Evolutionary conservation across 2,329 filamentous ascomycete genomes (phyloP), one percentile per base, ranked within the genome.

Genomic region (Rugonectria rugulosa): DNA sequence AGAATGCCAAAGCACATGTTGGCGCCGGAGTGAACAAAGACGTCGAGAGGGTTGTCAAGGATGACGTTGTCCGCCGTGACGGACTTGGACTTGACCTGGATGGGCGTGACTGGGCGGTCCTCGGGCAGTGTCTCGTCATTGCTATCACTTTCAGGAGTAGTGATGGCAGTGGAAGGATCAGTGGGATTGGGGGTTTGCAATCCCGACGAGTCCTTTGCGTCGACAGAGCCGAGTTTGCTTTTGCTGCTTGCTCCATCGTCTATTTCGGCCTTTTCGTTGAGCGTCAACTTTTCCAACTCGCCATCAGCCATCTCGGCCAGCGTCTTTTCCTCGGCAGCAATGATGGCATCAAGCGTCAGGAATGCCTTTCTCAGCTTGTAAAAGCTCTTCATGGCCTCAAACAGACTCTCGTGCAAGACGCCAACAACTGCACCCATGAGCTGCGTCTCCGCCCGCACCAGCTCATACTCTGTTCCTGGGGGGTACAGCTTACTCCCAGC

Each of bases 281-380:
- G 57, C 6, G 27, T 38, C 19, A 36, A 53, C 34, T 55, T 51
- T 1, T 43, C 26, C 37, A 46, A 53, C 6, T 52, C 40, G 3
- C 37, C 32, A n/a, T 43, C 49, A 6, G 59, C 45, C 19, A 49
- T 57, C 2, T 47, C 48, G 0, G 66, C 65, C 5, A 79, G 50
- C 0, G 69, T 70, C 57, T 82, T 85, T 20, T 82, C 82, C 74
- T 97, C 93, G 27, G 88, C 84, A 57, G 89, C 83, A 69, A 93
- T 81, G 51, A 99, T 90, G 9, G 81, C 82, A 67, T 97, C 90
- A 4, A 99, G 79, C 0, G 92, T 89, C 32, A 92, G 78, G 68
- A 90, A 98, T 0, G 94, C 94, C 71, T 96, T 96, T 59, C 94
- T 83, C 64, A 98, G 75, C 74, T 95, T 96, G 70, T 96, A 96